phyloP scores from a whole-genome alignment of 345 rosid genomes.

The Populus pruinosa region DNA sequence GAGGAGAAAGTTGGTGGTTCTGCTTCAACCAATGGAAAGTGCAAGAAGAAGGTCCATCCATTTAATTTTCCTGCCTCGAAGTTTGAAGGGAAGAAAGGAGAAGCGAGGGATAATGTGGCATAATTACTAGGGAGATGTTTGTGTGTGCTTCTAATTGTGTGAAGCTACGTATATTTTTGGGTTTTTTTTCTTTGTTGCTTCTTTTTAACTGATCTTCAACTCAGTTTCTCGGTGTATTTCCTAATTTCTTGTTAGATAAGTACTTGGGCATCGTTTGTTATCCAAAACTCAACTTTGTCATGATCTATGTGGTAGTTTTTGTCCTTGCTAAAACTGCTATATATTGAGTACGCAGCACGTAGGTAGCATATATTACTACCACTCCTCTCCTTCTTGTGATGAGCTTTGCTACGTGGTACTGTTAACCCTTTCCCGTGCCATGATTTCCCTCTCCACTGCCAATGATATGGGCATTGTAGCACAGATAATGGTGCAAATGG shows the following conservation, averaged over 20 bases:
- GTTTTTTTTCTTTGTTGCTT: too few relatives aligned
- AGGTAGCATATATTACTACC: not conserved
- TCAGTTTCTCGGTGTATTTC: not conserved
- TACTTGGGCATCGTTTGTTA: not conserved
- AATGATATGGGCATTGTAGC: not conserved
- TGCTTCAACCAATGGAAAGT: not conserved
- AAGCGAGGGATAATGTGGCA: not conserved
- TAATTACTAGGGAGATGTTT: not conserved
- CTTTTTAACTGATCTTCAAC: not conserved
- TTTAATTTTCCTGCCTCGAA: not conserved
- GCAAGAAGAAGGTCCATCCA: slow-evolving; percentile 15
- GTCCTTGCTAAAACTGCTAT: not conserved
- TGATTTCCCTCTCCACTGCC: not conserved
- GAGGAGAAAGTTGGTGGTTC: slow-evolving; percentile 3
- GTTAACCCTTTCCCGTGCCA: not conserved
- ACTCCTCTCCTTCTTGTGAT: not conserved
- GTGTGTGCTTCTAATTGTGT: not conserved
- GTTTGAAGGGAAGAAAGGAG: slow-evolving; percentile 6
- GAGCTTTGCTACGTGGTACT: not conserved
- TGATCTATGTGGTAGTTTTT: not conserved
- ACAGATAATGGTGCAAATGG: not conserved
- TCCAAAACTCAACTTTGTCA: not conserved
- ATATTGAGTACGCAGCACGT: not conserved
- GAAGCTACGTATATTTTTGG: too few relatives aligned
- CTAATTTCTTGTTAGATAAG: not conserved